Evolutionary conservation across 495 filamentous ascomycete species (phyloP), one percentile per base, ranked within the genome.

Genomic region (Penicillium angulare): DNA sequence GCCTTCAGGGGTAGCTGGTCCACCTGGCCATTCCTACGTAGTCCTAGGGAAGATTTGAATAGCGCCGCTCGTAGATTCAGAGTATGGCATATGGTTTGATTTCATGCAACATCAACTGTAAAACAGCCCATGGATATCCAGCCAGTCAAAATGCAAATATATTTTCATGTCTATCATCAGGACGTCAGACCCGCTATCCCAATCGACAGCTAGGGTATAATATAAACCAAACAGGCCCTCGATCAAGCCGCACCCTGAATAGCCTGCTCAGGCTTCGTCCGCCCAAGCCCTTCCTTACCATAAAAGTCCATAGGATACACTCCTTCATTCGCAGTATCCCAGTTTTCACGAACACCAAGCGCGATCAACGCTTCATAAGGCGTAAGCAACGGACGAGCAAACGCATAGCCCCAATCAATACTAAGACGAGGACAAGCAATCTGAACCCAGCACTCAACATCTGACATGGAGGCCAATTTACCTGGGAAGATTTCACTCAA

Each of bases 291-390:
- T 10, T 96, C 90, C 66, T 87, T 93, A 0, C 84, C 89, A 75
- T 98, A 98, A 55, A 93, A 98, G 69, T 97, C 92, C 93, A 98
- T 98, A 5, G 89, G 90, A 68, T 98, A 98, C n/a, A 92, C 79
- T 4, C 82, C 86, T 13, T 74, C 72, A 50, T 85, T 84, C 16
- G 65, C 74, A 41, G 74, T 74, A 9, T 81, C 79, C 92, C 92
- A 96, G 44, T 84, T 84, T 51, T 92, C 78, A 56, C 78, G 81
- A 44, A 82, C 81, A 3, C 86, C 89, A 36, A 98, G 68, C 27
- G 89, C 93, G 44, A 98, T 85, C 42, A 97, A 76, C 21, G 93
- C 93, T 70, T 98, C 93, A 55, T 97, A 97, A 10, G 93, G 92
- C 39, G 91, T 97, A 61, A 98, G 64, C 53, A 98, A 62, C 26